Evolutionary conservation across 805 yeast genomes (phyloP).

Genomic region (Barnettozyma salicaria): DNA sequence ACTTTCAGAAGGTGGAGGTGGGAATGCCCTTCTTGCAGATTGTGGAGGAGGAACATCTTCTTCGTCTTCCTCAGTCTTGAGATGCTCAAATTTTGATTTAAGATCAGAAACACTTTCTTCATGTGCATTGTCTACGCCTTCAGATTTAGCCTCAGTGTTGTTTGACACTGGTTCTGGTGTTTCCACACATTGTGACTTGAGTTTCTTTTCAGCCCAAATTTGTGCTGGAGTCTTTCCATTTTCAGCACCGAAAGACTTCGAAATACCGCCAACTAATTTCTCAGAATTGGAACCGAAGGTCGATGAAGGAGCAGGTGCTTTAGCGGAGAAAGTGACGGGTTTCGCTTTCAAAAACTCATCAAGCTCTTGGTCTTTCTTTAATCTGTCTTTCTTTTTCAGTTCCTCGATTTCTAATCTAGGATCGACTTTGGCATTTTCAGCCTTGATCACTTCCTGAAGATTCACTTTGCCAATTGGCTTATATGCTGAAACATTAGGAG

Average conservation of each 20-base stretch:
- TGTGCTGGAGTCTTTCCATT: conserved; percentile 92
- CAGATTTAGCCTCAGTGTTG: conserved; percentile 29
- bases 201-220: conserved; percentile 87
- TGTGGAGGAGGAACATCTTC: conserved; percentile 15
- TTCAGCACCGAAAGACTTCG: conserved; percentile 53
- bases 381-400: conserved; percentile 30
- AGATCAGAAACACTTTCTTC: conserved; percentile 30
- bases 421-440: conserved; percentile 37
- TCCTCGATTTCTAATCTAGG: conserved; percentile 36
- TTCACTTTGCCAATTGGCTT: conserved; percentile 61
- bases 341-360: conserved; percentile 31
- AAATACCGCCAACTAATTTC: conserved; percentile 52
- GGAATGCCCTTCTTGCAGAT: conserved; percentile 17
- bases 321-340: conserved; percentile 25
- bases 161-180: conserved; percentile 19
- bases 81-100: conserved; percentile 33
- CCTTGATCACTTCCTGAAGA: conserved; percentile 37
- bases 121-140: conserved; percentile 21
- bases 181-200: conserved; percentile 28
- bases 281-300: conserved; percentile 24
- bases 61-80: conserved; percentile 25
- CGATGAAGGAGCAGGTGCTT: conserved; percentile 22
- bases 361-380: conserved; percentile 31
- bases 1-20: conserved; percentile 10
- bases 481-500: conserved; percentile 42